Evolutionary conservation across 805 yeast genomes (phyloP).

Genomic region (Kuraishia borneana): DNA sequence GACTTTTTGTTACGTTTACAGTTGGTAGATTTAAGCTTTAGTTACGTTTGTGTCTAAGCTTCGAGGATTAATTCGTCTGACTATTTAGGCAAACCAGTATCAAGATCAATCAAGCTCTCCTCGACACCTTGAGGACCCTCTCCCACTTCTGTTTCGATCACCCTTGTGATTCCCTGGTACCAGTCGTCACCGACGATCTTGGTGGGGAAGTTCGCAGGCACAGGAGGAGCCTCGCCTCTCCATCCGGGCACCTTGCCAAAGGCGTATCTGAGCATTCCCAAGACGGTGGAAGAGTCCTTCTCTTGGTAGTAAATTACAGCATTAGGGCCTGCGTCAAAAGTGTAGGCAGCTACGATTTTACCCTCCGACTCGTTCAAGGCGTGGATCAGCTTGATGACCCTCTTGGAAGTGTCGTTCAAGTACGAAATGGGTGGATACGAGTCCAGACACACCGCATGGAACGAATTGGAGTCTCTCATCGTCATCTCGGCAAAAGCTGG

Average conservation of each 20-base stretch:
- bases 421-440: conserved; percentile 93
- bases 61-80: too few species aligned
- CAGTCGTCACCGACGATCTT: conserved; percentile 31
- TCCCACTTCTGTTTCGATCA: conserved; percentile 81
- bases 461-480: conserved; percentile 93
- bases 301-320: conserved; percentile 87
- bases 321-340: conserved; percentile 99
- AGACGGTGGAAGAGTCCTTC: conserved; percentile 60
- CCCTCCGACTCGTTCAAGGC: conserved; percentile 60
- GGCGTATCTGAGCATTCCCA: conserved; percentile 55
- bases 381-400: conserved; percentile 70
- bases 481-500: conserved; percentile 77
- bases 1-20: too few species aligned
- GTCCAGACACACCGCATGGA: conserved; percentile 97
- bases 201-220: conserved; percentile 14
- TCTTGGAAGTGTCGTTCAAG: conserved; percentile 82
- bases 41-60: too few species aligned
- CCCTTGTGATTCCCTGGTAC: conserved; percentile 64
- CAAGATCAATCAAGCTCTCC: conserved; percentile 43
- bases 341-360: conserved; percentile 79
- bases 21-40: too few species aligned
- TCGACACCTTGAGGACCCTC: conserved; percentile 66
- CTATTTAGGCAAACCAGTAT: conserved; percentile 50
- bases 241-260: conserved; percentile 62
- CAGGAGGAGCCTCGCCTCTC: conserved; percentile 13